A percentile compares a stretch with the other conserved stretches of the same genome.
Conservation (phyloP, 139 green algal genomes). For the Tetradesmus obliquus region DNA sequence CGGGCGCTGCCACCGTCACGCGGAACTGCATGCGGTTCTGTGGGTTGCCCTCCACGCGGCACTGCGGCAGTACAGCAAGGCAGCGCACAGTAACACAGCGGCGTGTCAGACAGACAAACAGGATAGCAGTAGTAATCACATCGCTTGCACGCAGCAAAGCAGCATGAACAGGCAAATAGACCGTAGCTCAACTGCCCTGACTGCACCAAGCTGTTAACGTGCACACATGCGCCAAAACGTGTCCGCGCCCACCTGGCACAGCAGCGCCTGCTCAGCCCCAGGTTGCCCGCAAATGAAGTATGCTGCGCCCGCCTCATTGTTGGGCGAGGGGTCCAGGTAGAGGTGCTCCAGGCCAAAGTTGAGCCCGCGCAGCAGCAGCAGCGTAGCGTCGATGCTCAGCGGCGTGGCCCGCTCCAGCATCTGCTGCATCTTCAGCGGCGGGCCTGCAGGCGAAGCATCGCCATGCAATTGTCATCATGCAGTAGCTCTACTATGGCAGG, state of each 20-base stretch:
- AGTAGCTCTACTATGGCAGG: too few relatives aligned
- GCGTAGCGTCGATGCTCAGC: slow-evolving; percentile 5
- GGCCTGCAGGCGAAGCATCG: slow-evolving; percentile 17
- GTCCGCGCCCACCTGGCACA: slow-evolving; percentile 49
- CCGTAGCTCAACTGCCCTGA: background rate
- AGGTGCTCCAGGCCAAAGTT: slow-evolving; percentile 63
- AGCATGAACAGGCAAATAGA: background rate
- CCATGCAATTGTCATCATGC: background rate
- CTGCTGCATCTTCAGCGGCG: slow-evolving; percentile 61
- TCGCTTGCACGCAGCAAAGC: background rate
- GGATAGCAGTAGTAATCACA: background rate
- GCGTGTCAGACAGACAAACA: background rate
- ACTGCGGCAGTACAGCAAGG: slow-evolving; percentile 39
- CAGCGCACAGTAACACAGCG: background rate
- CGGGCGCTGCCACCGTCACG: slow-evolving; percentile 69
- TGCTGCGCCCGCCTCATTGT: slow-evolving; percentile 66
- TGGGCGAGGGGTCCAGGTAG: slow-evolving; percentile 63
- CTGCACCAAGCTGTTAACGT: background rate
- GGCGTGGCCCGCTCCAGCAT: slow-evolving; percentile 58
- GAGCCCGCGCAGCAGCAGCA: slow-evolving; percentile 30
- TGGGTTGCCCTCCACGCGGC: slow-evolving; percentile 82
- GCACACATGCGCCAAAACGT: background rate
- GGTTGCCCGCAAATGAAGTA: slow-evolving; percentile 52
- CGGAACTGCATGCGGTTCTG: slow-evolving; percentile 76
- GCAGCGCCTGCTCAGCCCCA: slow-evolving; percentile 37